Conservation (phyloP, 768 basidiomycete species). For the Kwoniella europaea region DNA sequence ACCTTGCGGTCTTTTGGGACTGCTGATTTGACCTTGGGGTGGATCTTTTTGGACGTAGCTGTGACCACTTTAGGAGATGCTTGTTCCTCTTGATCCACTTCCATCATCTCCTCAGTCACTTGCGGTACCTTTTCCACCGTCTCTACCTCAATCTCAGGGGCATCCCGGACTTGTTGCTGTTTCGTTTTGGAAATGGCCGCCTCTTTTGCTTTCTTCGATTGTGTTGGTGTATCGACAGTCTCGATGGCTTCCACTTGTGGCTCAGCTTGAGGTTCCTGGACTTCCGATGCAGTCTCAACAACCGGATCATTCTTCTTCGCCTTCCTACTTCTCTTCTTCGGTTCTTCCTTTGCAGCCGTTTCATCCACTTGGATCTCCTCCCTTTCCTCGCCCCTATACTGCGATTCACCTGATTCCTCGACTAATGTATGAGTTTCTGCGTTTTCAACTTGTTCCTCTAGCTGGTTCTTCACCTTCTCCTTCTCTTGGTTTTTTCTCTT, state of each 20-base stretch:
- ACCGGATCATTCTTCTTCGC: background rate
- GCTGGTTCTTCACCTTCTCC: conserved; percentile 25
- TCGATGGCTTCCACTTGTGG: background rate
- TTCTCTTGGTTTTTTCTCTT: conserved; percentile 28
- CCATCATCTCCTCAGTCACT: background rate
- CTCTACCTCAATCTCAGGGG: no score
- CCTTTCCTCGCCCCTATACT: background rate
- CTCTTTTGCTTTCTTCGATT: background rate
- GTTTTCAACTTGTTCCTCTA: conserved; percentile 40
- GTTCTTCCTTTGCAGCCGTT: background rate
- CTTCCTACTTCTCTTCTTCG: background rate
- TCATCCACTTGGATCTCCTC: background rate
- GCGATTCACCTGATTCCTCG: background rate
- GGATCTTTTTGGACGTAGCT: background rate
- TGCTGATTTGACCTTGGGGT: background rate
- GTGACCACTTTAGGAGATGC: background rate
- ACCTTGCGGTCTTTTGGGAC: background rate
- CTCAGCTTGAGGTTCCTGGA: background rate
- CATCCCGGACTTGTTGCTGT: background rate
- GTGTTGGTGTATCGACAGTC: background rate
- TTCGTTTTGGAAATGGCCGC: background rate
- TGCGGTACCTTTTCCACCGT: no score
- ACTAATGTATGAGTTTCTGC: background rate
- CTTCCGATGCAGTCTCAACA: background rate
- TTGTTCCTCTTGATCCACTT: background rate